Conservation (phyloP, 129 eudicot genomes). For the Lactuca saligna region DNA sequence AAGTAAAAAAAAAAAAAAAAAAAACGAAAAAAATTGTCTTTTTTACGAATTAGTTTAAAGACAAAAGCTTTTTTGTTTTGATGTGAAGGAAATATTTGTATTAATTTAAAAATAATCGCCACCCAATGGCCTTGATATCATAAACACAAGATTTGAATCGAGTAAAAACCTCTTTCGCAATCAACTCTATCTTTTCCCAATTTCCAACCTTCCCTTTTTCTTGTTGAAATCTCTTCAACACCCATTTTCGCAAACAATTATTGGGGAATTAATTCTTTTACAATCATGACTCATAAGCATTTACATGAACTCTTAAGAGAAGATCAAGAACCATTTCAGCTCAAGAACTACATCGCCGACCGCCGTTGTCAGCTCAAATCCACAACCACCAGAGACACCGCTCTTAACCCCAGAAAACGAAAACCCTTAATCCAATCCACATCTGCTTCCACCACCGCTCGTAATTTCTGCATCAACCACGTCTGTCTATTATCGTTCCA, state of each 20-base stretch:
- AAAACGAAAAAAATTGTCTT: no score
- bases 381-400: neutral
- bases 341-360: conserved; percentile 52
- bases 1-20: no score
- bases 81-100: neutral
- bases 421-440: conserved; percentile 27
- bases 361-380: conserved; percentile 41
- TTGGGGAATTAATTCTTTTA: neutral
- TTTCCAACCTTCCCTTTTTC: conserved; percentile 21
- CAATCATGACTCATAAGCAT: conserved; percentile 32
- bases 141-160: conserved; percentile 53
- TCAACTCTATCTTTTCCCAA: conserved; percentile 22
- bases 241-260: neutral
- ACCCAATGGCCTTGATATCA: conserved; percentile 23
- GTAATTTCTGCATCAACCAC: conserved; percentile 46
- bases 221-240: conserved; percentile 42
- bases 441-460: conserved; percentile 19
- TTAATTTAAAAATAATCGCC: neutral
- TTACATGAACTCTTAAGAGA: conserved; percentile 60
- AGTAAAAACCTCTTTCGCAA: conserved; percentile 37
- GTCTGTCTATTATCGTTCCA: conserved; percentile 56
- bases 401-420: conserved; percentile 40
- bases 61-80: neutral
- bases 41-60: neutral
- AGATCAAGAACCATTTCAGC: conserved; percentile 83